phyloP scores from a whole-genome alignment of 176 grass and related monocot genomes.

The Urochloa ruziziensis region DNA sequence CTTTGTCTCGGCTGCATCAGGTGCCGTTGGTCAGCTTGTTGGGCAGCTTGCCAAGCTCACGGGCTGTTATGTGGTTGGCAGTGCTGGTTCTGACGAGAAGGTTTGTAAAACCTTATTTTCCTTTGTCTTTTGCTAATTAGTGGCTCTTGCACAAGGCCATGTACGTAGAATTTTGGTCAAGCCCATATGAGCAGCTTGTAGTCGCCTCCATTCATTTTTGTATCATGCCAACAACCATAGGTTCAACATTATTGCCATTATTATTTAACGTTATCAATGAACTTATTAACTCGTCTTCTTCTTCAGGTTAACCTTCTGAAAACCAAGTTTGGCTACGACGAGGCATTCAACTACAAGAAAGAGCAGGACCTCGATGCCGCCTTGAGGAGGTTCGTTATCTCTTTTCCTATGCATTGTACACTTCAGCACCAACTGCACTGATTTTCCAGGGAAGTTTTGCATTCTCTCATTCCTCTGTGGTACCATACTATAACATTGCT shows the following conservation, averaged over 20 bases:
- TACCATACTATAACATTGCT: no score
- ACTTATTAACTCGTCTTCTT: fast-evolving
- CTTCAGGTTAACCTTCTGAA: conserved; percentile 53
- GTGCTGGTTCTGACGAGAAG: conserved; percentile 55
- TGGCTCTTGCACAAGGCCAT: no score
- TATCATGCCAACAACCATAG: background rate
- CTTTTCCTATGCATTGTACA: no score
- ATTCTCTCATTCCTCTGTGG: background rate
- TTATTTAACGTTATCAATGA: background rate
- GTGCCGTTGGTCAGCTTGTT: conserved; percentile 55
- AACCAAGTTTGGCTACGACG: conserved; percentile 52
- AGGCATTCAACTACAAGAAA: conserved; percentile 78
- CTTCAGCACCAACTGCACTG: no score
- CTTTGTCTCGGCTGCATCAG: conserved; percentile 52
- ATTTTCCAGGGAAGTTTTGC: no score
- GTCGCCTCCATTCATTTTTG: background rate
- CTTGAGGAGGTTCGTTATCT: conserved; percentile 56
- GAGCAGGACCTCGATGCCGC: conserved; percentile 33
- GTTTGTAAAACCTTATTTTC: background rate
- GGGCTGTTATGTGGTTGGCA: conserved; percentile 56
- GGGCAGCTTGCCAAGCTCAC: conserved; percentile 58
- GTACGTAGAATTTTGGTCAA: no score
- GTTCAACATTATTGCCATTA: background rate
- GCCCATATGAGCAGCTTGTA: no score
- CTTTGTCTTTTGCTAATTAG: background rate